Conservation (phyloP, 805 yeast species). For the Jamesozyma spencerorum region DNA sequence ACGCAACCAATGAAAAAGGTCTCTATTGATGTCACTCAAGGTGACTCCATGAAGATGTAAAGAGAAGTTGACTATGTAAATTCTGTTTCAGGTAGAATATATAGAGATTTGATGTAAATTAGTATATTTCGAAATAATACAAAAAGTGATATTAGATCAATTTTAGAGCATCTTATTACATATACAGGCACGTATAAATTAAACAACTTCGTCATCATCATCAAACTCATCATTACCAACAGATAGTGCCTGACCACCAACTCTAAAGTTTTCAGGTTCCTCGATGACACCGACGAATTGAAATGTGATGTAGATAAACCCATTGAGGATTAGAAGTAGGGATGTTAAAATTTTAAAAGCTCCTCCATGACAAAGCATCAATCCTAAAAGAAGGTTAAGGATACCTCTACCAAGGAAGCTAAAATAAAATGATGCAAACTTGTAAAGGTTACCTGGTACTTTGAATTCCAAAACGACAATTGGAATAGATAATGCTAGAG, state of each 20-base stretch:
- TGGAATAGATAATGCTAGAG: slow-evolving; percentile 44
- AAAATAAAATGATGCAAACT: slow-evolving; percentile 58
- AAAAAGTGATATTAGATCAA: not conserved
- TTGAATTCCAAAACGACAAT: slow-evolving; percentile 39
- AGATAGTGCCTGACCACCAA: slow-evolving; percentile 35
- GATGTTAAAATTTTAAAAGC: slow-evolving; percentile 51
- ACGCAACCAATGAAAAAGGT: slow-evolving; percentile 44
- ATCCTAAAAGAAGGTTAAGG: slow-evolving; percentile 29
- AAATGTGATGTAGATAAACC: slow-evolving; percentile 48
- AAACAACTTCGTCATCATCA: slow-evolving; percentile 12
- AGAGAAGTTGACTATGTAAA: not conserved
- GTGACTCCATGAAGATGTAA: slow-evolving; percentile 13
- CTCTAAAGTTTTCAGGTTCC: slow-evolving; percentile 75
- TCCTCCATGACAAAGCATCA: slow-evolving; percentile 50
- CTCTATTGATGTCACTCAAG: slow-evolving; percentile 1
- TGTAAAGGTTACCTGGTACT: slow-evolving; percentile 49
- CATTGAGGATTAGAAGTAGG: slow-evolving; percentile 48
- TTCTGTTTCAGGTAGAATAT: not conserved
- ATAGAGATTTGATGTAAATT: slow-evolving; percentile 1
- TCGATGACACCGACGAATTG: slow-evolving; percentile 69
- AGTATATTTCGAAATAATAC: not conserved
- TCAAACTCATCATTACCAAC: slow-evolving; percentile 31
- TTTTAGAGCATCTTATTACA: not conserved
- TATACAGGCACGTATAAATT: not conserved
- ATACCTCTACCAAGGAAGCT: slow-evolving; percentile 53